Conservation (phyloP, 1,284 basidiomycete genomes). For the Lentinus polychrous region DNA sequence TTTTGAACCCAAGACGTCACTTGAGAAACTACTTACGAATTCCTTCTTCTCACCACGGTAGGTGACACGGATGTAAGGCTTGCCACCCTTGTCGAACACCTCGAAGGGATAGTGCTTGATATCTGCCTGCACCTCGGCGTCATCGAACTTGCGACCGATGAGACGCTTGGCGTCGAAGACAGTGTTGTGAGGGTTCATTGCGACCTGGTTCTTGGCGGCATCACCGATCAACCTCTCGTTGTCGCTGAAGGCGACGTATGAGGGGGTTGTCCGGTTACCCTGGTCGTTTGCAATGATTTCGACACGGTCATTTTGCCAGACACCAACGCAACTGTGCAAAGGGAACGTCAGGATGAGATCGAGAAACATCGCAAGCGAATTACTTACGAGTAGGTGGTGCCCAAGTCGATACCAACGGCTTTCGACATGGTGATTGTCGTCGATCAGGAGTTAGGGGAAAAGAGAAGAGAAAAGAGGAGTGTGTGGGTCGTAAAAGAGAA, state of each 20-base stretch:
- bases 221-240: constrained; percentile 93
- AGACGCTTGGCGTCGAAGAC: constrained; percentile 89
- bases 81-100: constrained; percentile 75
- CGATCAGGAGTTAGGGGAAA: constrained; percentile 8
- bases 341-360: constrained; percentile 4
- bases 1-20: background rate
- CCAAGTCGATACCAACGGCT: constrained; percentile 91
- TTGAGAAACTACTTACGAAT: constrained; percentile 58
- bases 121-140: constrained; percentile 89
- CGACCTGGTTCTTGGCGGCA: constrained; percentile 94
- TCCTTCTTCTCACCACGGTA: constrained; percentile 91
- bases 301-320: constrained; percentile 98
- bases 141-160: constrained; percentile 81
- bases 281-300: constrained; percentile 98
- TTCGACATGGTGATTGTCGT: constrained; percentile 47
- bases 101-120: constrained; percentile 96
- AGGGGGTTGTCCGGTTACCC: constrained; percentile 95
- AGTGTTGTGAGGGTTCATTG: constrained; percentile 79
- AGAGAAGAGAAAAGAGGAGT: constrained; percentile 10
- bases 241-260: constrained; percentile 91
- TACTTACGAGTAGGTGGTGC: constrained; percentile 78
- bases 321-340: constrained; percentile 70
- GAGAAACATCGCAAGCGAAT: constrained; percentile 5
- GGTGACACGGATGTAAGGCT: constrained; percentile 85
- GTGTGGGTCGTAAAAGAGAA: constrained; percentile 8